phyloP scores from a whole-genome alignment of 345 rosid genomes.

The Luvunga scandens region DNA sequence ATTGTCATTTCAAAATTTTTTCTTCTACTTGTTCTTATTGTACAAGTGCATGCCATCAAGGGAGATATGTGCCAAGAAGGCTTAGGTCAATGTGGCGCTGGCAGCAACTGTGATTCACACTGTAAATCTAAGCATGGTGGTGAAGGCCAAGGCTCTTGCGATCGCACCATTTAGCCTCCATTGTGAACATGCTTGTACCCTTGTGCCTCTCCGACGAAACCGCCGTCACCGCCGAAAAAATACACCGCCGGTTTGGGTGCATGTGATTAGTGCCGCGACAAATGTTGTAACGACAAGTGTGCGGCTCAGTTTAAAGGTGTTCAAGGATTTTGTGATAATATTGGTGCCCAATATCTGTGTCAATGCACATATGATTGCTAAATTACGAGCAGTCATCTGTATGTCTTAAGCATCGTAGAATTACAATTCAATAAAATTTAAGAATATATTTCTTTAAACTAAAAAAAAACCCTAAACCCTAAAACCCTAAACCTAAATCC shows the following conservation, averaged over 20 bases:
- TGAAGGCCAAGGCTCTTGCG: not conserved
- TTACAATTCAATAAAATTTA: no score
- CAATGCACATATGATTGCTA: not conserved
- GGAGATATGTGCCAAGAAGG: not conserved
- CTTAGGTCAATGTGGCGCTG: not conserved
- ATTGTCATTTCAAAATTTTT: no score
- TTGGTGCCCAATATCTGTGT: not conserved
- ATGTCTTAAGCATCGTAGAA: no score
- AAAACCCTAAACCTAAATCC: no score
- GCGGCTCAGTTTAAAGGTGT: not conserved
- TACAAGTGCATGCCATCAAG: not conserved
- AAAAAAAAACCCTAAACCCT: no score
- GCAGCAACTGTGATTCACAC: not conserved
- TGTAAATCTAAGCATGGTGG: not conserved
- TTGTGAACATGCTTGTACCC: not conserved
- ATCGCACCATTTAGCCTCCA: not conserved
- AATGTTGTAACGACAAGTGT: not conserved
- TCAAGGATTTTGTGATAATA: not conserved
- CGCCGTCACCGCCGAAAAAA: not conserved
- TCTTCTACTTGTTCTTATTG: no score
- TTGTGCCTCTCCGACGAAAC: not conserved
- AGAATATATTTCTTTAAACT: no score
- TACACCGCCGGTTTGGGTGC: not conserved
- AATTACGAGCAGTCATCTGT: no score
- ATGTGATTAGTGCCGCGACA: not conserved